These are phyloP conservation scores for Rhodotorula sp. DNA, from an alignment of 1,284 basidiomycete genomes.

Conservation along the genomic window DNA sequence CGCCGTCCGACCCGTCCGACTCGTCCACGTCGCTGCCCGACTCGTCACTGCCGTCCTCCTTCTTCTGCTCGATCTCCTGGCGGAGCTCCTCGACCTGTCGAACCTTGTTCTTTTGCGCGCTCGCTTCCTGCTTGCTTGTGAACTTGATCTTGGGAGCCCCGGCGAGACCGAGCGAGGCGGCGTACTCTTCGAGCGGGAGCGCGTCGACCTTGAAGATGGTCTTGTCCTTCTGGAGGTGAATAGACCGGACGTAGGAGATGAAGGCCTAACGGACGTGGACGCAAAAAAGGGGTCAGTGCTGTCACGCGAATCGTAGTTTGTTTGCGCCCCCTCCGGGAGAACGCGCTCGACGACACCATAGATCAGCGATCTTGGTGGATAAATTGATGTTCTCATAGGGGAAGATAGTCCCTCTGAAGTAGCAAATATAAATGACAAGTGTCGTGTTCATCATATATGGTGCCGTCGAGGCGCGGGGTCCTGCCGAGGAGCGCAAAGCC, in stretches of 20 bases:
- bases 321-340: not conserved
- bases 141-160: constrained; percentile 97
- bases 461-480: not conserved
- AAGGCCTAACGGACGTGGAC: constrained; percentile 65
- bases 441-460: constrained; percentile 52
- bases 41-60: constrained; percentile 45
- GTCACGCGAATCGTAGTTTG: not conserved
- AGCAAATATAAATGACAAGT: constrained; percentile 65
- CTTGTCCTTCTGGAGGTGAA: constrained; percentile 93
- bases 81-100: constrained; percentile 47
- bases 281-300: not conserved
- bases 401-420: constrained; percentile 66
- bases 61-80: constrained; percentile 39
- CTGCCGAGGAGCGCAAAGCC: no score
- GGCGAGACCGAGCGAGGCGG: constrained; percentile 85
- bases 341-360: not conserved
- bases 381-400: constrained; percentile 64
- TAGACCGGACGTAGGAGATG: constrained; percentile 89
- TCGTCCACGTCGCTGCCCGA: constrained; percentile 27
- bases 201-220: constrained; percentile 80
- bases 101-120: constrained; percentile 66
- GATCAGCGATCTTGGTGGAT: constrained; percentile 74
- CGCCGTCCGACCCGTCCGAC: constrained; percentile 44
- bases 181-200: constrained; percentile 78
- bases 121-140: constrained; percentile 67